Base-by-base conservation (phyloP, 2,329 filamentous ascomycete species). In the Chaetomiaceae sp. region DNA sequence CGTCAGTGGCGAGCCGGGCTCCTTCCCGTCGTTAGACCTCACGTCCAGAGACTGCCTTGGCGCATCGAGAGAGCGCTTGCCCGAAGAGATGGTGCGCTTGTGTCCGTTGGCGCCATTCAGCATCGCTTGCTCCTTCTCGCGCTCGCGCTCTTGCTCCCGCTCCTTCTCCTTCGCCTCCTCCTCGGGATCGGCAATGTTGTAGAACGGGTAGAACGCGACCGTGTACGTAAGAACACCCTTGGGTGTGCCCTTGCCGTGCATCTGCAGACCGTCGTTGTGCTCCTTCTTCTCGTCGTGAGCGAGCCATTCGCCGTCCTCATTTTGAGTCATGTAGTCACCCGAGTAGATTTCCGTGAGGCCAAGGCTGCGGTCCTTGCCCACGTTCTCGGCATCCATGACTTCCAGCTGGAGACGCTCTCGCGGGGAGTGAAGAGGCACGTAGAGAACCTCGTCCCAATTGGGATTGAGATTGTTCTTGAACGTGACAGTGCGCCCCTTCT, bases 381-480 rank as follows among this genome's bases (percentile, higher is more conserved):
- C 76, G 57, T 83, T 90, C 67, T 98, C 93, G 51, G 93, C 82
- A 59, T 98, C 93, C 91, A 98, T 95, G 54, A 97, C 89, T 65
- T 98, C 93, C 15, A 98, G 69, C 1, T 83, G 81, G 24, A 98
- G 72, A 60, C 86, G 88, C 64, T 98, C 93, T 26, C 88, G 84
- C 12, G 78, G 60, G 6, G 84, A 89, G 64, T 96, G 91, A 47
- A 98, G 78, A 1, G 94, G 91, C 1, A 98, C 77, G 61, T 98
- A 98, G 18, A 96, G 78, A 19, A 98, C 83, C 67, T 98, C 93
- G 60, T 98, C 89, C 83, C 87, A 98, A 43, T 93, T 86, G 2
- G 93, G 93, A 62, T 95, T 88, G 48, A 98, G 79, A 52, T 96
- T 94, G 68, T 95, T 98, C 63, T 88, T 83, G 73, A 93, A 95